Conservation (phyloP, 2,329 filamentous ascomycete genomes). For the Pestalotiopsis sp. region DNA sequence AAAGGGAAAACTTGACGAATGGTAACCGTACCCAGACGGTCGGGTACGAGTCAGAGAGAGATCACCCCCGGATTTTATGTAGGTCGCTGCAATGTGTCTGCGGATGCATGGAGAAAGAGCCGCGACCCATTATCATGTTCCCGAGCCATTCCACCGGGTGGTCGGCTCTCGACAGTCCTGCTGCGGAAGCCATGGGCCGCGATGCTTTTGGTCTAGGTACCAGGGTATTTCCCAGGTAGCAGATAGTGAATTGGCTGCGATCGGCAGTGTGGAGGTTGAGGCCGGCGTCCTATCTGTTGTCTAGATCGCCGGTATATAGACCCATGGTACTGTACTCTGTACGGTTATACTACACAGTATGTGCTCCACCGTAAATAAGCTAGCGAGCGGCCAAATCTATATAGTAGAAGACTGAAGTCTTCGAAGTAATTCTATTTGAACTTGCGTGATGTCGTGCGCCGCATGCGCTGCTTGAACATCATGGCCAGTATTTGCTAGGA, state of each 20-base stretch:
- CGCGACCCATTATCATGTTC: background rate
- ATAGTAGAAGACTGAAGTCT: too few relatives aligned
- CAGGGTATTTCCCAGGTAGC: background rate
- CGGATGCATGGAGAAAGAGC: background rate
- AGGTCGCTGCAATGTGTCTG: background rate
- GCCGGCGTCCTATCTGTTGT: background rate
- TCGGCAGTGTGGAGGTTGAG: background rate
- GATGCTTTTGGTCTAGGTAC: background rate
- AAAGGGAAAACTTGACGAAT: background rate
- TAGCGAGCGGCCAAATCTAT: background rate
- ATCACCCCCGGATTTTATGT: background rate
- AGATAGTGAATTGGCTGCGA: background rate
- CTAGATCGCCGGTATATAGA: conserved; percentile 1
- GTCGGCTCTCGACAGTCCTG: background rate
- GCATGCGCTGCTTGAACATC: too few relatives aligned
- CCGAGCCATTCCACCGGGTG: background rate
- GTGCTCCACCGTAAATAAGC: background rate
- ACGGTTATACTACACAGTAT: too few relatives aligned
- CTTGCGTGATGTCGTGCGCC: too few relatives aligned
- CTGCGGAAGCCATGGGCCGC: background rate
- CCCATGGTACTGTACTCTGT: too few relatives aligned
- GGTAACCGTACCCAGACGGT: background rate
- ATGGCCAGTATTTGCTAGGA: too few relatives aligned
- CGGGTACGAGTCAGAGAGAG: background rate
- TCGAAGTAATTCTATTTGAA: too few relatives aligned